Percentiles rank a stretch among this genome's conserved stretches.
Conservation (phyloP, 768 basidiomycete genomes). For the Lactarius hatsudake region DNA sequence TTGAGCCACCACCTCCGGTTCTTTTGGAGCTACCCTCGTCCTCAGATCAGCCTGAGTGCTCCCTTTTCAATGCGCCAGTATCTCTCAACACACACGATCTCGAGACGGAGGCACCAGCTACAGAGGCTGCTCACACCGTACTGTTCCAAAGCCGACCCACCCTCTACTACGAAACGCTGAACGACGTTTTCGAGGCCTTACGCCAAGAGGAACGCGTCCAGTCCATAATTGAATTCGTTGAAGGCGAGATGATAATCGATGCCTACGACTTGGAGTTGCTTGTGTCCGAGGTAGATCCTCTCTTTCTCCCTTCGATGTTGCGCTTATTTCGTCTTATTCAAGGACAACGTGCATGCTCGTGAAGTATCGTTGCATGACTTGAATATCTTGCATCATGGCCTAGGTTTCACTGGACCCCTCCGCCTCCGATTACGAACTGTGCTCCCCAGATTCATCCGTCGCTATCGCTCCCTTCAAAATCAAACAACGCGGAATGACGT, state of each 20-base stretch:
- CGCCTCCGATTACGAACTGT: conserved; percentile 25
- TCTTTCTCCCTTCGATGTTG: background rate
- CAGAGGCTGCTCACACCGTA: conserved; percentile 35
- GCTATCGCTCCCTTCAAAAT: conserved; percentile 25
- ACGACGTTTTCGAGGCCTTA: conserved; percentile 66
- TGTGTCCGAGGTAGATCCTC: conserved; percentile 56
- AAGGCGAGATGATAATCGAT: conserved; percentile 65
- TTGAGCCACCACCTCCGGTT: conserved; percentile 72
- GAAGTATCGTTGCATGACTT: conserved; percentile 29
- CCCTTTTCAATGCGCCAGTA: conserved; percentile 27
- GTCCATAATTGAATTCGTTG: conserved; percentile 44
- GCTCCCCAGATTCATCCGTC: conserved; percentile 25
- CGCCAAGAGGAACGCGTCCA: conserved; percentile 58
- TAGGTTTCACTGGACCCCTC: conserved; percentile 27
- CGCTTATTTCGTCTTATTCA: conserved; percentile 1
- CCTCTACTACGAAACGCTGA: conserved; percentile 75
- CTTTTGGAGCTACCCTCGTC: conserved; percentile 45
- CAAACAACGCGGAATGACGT: conserved; percentile 18
- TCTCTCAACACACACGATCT: conserved; percentile 13
- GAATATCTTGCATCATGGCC: conserved; percentile 27
- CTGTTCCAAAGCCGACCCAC: conserved; percentile 63
- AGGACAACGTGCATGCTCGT: conserved; percentile 30
- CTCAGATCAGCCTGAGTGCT: conserved; percentile 37
- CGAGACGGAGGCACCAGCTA: conserved; percentile 18
- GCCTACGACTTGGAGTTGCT: conserved; percentile 66